phyloP scores from a whole-genome alignment of 768 basidiomycete species.

The Trametes cingulata region DNA sequence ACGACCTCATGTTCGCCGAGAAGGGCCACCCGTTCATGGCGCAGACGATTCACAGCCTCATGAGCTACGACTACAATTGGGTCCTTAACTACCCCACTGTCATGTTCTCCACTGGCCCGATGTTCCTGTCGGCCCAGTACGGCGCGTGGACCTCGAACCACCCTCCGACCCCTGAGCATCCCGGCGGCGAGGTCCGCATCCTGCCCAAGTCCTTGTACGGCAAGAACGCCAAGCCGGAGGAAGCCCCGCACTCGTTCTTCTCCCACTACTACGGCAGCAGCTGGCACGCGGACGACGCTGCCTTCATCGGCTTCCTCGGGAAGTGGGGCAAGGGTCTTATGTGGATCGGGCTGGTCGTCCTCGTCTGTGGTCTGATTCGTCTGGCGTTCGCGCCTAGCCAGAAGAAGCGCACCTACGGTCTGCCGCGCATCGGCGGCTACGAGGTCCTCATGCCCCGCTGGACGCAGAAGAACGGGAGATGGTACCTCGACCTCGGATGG shows the following conservation, averaged over 20 bases:
- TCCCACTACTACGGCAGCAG: constrained; percentile 97
- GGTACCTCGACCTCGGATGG: constrained; percentile 71
- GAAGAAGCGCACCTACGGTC: constrained; percentile 48
- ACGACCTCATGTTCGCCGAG: constrained; percentile 94
- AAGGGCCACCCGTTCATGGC: constrained; percentile 86
- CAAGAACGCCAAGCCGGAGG: constrained; percentile 84
- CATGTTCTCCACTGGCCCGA: constrained; percentile 99
- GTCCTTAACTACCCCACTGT: constrained; percentile 98
- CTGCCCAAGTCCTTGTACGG: constrained; percentile 97
- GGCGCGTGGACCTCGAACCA: constrained; percentile 79
- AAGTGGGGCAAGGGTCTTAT: constrained; percentile 86
- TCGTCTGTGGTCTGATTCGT: constrained; percentile 68
- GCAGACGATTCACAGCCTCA: constrained; percentile 89
- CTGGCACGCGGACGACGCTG: constrained; percentile 98
- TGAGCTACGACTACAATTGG: constrained; percentile 92
- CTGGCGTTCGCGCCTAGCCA: constrained; percentile 47
- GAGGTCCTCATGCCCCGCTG: constrained; percentile 78
- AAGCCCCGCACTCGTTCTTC: constrained; percentile 92
- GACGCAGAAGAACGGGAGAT: constrained; percentile 68
- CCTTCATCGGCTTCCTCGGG: constrained; percentile 92
- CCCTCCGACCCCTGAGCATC: constrained; percentile 49
- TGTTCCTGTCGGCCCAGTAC: constrained; percentile 96
- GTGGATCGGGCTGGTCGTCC: constrained; percentile 76
- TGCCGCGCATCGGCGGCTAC: constrained; percentile 68
- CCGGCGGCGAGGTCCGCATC: constrained; percentile 79